Conservation (phyloP, 768 basidiomycete genomes). For the Termitomyces sp. region DNA sequence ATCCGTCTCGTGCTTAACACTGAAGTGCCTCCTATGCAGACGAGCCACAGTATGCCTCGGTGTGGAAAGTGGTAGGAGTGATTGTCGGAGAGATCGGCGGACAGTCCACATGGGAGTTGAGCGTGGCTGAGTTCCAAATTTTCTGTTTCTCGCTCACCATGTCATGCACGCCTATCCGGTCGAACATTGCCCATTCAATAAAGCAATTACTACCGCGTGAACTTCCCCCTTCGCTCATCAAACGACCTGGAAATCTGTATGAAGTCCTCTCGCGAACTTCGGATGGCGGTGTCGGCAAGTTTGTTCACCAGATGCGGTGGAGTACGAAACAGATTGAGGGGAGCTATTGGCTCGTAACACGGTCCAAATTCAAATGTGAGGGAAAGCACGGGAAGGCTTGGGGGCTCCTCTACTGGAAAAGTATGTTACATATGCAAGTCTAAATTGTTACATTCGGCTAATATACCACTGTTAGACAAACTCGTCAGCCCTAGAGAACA, state of each 20-base stretch:
- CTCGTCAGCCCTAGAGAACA: slow-evolving; percentile 55
- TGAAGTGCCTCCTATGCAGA: slow-evolving; percentile 4
- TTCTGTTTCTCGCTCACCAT: slow-evolving; percentile 22
- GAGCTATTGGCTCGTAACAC: slow-evolving; percentile 75
- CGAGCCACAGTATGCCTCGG: slow-evolving; percentile 7
- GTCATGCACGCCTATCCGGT: slow-evolving; percentile 29
- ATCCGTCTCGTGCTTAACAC: slow-evolving; percentile 35
- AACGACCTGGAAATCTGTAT: slow-evolving; percentile 60
- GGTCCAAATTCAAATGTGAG: slow-evolving; percentile 64
- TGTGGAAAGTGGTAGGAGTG: slow-evolving; percentile 5
- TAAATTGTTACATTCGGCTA: slow-evolving; percentile 1
- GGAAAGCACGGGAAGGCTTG: slow-evolving; percentile 80
- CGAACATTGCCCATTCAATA: slow-evolving; percentile 33
- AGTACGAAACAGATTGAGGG: slow-evolving; percentile 55
- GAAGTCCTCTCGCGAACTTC: slow-evolving; percentile 68
- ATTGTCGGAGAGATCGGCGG: slow-evolving; percentile 19
- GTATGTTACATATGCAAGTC: slow-evolving; percentile 35
- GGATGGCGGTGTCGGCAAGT: slow-evolving; percentile 59
- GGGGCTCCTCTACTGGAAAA: slow-evolving; percentile 77
- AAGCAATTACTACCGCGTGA: slow-evolving; percentile 53
- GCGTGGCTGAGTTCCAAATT: slow-evolving; percentile 20
- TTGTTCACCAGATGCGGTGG: slow-evolving; percentile 75
- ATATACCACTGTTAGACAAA: slow-evolving; percentile 40
- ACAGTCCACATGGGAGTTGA: slow-evolving; percentile 15
- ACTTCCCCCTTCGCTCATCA: slow-evolving; percentile 56